Percentiles rank a stretch among this genome's conserved stretches.
Conservation (phyloP, 73 alveolate species). For the Paramecium tetraurelia region DNA sequence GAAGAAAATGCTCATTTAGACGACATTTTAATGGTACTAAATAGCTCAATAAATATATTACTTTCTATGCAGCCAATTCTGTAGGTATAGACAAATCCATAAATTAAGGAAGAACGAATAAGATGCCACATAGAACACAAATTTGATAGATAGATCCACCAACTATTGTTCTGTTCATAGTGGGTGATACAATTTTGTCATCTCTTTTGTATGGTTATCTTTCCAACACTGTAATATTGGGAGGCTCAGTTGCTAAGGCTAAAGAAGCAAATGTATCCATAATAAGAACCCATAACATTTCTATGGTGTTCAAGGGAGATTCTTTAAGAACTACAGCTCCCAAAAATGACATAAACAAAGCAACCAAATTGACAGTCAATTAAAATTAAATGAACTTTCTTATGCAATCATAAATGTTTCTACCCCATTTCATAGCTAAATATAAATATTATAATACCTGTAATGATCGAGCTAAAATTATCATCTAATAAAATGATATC, state of each 20-base stretch:
- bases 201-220: conserved; percentile 81
- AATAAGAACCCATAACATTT: conserved; percentile 90
- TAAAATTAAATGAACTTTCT: conserved; percentile 82
- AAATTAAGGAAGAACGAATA: conserved; percentile 59
- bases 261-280: conserved; percentile 90
- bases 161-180: conserved; percentile 79
- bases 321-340: conserved; percentile 79
- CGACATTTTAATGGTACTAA: not conserved
- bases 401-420: conserved; percentile 81
- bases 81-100: conserved; percentile 40
- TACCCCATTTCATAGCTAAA: conserved; percentile 81
- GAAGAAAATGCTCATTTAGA: conserved; percentile 80
- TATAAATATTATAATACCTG: not conserved
- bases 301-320: conserved; percentile 78
- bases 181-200: conserved; percentile 77
- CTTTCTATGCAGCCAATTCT: not conserved
- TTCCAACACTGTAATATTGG: conserved; percentile 75
- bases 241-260: conserved; percentile 97
- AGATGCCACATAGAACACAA: conserved; percentile 50
- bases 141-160: conserved; percentile 76
- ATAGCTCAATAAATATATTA: not conserved
- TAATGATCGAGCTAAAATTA: conserved; percentile 75
- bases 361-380: conserved; percentile 82
- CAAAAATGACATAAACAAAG: conserved; percentile 78
- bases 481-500: conserved; percentile 83